These are phyloP conservation scores for Candida orba DNA, from an alignment of 805 yeast genomes.

Conservation along the genomic window DNA sequence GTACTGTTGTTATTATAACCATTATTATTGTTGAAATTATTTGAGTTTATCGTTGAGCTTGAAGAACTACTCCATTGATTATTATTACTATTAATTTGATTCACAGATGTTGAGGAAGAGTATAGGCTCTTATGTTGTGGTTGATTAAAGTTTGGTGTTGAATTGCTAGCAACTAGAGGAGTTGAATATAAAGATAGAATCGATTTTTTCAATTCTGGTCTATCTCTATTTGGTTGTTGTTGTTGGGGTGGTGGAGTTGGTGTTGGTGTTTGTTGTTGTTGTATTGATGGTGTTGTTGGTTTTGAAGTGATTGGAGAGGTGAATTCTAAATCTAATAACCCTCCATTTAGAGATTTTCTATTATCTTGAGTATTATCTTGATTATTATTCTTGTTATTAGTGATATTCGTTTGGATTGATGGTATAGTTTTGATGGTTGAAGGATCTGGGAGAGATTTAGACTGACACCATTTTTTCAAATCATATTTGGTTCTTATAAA, in stretches of 20 bases:
- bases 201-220: conserved; percentile 89
- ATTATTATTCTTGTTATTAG: conserved; percentile 8
- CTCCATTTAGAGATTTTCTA: conserved; percentile 12
- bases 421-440: conserved; percentile 10
- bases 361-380: conserved; percentile 13
- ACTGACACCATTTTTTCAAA: conserved; percentile 73
- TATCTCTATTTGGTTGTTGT: conserved; percentile 19
- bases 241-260: not conserved
- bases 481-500: conserved; percentile 92
- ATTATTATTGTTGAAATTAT: not conserved
- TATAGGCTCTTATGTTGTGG: conserved; percentile 4
- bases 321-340: conserved; percentile 26
- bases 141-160: conserved; percentile 17
- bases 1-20: not conserved
- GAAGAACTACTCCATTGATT: conserved; percentile 4
- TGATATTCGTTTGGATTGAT: not conserved
- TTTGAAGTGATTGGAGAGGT: conserved; percentile 18
- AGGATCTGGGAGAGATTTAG: conserved; percentile 56
- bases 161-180: conserved; percentile 26
- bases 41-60: not conserved
- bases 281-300: not conserved
- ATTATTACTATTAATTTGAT: conserved; percentile 10
- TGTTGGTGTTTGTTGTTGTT: not conserved
- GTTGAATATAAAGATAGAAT: conserved; percentile 82
- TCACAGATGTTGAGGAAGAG: conserved; percentile 9